phyloP scores from a whole-genome alignment of 345 rosid species.

The Hibiscus trionum region DNA sequence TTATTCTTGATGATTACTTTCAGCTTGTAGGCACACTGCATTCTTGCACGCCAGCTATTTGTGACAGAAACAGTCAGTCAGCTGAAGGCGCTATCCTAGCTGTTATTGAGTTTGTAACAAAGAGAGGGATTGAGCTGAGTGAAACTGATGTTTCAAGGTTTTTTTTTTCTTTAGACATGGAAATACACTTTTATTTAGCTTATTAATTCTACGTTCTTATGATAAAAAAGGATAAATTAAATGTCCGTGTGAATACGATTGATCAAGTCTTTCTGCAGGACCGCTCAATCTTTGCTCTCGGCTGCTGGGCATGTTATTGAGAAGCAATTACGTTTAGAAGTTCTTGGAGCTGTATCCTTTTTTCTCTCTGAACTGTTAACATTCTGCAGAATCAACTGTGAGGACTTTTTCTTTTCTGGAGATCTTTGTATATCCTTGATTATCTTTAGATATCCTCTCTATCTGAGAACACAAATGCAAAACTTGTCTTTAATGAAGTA shows the following conservation, averaged over 20 bases:
- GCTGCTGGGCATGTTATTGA: constrained; percentile 81
- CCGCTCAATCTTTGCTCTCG: constrained; percentile 79
- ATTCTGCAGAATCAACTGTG: constrained; percentile 2
- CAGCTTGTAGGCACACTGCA: constrained; percentile 80
- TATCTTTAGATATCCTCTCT: constrained; percentile 56
- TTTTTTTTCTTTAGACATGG: neutral
- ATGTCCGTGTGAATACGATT: neutral
- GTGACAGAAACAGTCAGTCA: constrained; percentile 79
- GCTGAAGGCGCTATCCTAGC: constrained; percentile 96
- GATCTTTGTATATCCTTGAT: constrained; percentile 35
- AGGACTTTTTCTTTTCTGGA: neutral
- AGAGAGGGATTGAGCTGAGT: constrained; percentile 72
- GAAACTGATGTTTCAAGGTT: constrained; percentile 74
- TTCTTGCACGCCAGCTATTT: constrained; percentile 63
- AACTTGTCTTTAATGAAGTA: constrained; percentile 74
- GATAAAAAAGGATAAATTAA: neutral
- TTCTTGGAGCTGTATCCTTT: constrained; percentile 76
- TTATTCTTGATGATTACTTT: constrained; percentile 30
- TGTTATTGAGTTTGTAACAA: constrained; percentile 73
- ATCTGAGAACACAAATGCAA: constrained; percentile 71
- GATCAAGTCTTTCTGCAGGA: constrained; percentile 40
- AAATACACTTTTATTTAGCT: constrained; percentile 9
- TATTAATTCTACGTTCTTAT: neutral
- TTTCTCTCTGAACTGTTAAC: neutral
- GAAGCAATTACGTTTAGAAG: constrained; percentile 77